Conservation (phyloP, 768 basidiomycete genomes). For the Postia placenta region DNA sequence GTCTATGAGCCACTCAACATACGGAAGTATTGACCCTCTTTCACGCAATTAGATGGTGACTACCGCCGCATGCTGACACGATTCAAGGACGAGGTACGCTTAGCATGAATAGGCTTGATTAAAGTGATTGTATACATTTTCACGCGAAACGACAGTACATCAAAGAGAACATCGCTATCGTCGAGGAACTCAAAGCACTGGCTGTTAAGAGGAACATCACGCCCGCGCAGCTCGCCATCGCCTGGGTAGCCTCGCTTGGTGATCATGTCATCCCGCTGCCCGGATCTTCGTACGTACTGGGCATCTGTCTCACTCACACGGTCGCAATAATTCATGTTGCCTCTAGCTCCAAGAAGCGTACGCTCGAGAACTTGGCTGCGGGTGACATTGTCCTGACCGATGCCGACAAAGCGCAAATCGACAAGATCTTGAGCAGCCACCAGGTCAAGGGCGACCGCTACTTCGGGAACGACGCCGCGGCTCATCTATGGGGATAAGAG, state of each 20-base stretch:
- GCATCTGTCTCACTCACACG: background rate
- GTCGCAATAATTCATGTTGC: background rate
- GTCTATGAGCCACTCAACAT: too few relatives aligned
- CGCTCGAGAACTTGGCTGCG: conserved; percentile 34
- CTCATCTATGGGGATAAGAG: conserved; percentile 28
- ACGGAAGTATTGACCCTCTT: background rate
- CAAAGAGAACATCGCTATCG: conserved; percentile 33
- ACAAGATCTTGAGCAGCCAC: conserved; percentile 26
- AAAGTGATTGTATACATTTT: background rate
- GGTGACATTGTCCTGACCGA: conserved; percentile 30
- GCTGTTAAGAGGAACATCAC: conserved; percentile 35
- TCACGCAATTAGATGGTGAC: conserved; percentile 6
- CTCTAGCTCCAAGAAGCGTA: conserved; percentile 10
- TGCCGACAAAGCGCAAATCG: conserved; percentile 9
- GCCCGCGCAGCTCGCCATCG: conserved; percentile 30
- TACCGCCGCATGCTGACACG: background rate
- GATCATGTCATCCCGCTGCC: conserved; percentile 39
- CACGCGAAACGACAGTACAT: conserved; percentile 22
- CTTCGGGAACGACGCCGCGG: conserved; percentile 8
- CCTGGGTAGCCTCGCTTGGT: conserved; percentile 31
- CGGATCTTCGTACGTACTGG: conserved; percentile 29
- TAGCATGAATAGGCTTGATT: too few relatives aligned
- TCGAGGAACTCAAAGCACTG: conserved; percentile 32
- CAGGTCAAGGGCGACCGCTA: conserved; percentile 37
- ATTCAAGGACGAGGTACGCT: conserved; percentile 2